These are phyloP conservation scores for Sorghum bicolor DNA, from an alignment of 176 grass and related monocot genomes.

Conservation along the genomic window Sorghum_bicolor_NCBIv3 NC_012870.2:25113501-25114000, in stretches of 20 bases:
- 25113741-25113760: slow-evolving; percentile 6
- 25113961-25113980: slow-evolving; percentile 30
- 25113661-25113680: slow-evolving; percentile 47
- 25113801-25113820: slow-evolving; percentile 27
- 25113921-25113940: not conserved
- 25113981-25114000: slow-evolving; percentile 21
- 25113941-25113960: not conserved
- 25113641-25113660: slow-evolving; percentile 10
- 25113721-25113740: slow-evolving; percentile 48
- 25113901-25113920: not conserved
- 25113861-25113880: slow-evolving; percentile 30
- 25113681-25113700: slow-evolving; percentile 45
- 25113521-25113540: not conserved
- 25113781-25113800: slow-evolving; percentile 51
- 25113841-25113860: slow-evolving; percentile 25
- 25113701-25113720: slow-evolving; percentile 31
- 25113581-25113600: not conserved
- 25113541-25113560: not conserved
- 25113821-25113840: slow-evolving; percentile 87
- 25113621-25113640: not conserved
- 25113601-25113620: not conserved
- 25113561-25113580: not conserved
- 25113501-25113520: not conserved
- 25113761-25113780: slow-evolving; percentile 17
- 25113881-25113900: slow-evolving; percentile 29